phyloP scores from a whole-genome alignment of 2,329 filamentous ascomycete species.

The Graphilbum sp. region DNA sequence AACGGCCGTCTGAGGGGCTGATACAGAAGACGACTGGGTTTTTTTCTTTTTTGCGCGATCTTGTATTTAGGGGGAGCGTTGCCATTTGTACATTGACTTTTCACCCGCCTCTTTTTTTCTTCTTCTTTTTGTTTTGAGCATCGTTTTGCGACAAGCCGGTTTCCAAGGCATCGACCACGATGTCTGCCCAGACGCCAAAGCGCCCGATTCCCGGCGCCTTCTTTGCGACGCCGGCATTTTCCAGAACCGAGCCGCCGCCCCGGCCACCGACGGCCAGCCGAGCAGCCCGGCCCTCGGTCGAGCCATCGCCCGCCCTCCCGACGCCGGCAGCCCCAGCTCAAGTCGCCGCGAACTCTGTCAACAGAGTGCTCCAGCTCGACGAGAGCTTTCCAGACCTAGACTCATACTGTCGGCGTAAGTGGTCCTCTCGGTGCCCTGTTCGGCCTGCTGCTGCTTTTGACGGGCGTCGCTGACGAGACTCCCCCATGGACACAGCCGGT shows the following conservation, averaged over 20 bases:
- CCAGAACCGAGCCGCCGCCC: slow-evolving; percentile 28
- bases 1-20: too few relatives aligned
- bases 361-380: slow-evolving; percentile 59
- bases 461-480: not conserved
- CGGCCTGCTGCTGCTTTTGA: not conserved
- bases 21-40: too few relatives aligned
- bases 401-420: slow-evolving; percentile 73
- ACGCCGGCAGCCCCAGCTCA: slow-evolving; percentile 37
- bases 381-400: slow-evolving; percentile 78
- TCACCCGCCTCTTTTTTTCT: too few relatives aligned
- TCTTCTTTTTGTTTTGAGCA: too few relatives aligned
- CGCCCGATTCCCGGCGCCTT: slow-evolving; percentile 62
- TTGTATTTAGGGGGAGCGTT: too few relatives aligned
- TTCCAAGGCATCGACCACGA: slow-evolving; percentile 14
- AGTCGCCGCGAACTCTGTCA: slow-evolving; percentile 71
- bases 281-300: too few relatives aligned
- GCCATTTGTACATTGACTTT: too few relatives aligned
- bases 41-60: too few relatives aligned
- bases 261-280: too few relatives aligned
- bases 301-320: slow-evolving; percentile 25
- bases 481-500: slow-evolving; percentile 42
- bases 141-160: too few relatives aligned
- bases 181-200: slow-evolving; percentile 51
- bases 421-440: too few relatives aligned
- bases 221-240: slow-evolving; percentile 53